Conservation (phyloP, 1,284 basidiomycete species). For the Ganoderma boninense region DNA sequence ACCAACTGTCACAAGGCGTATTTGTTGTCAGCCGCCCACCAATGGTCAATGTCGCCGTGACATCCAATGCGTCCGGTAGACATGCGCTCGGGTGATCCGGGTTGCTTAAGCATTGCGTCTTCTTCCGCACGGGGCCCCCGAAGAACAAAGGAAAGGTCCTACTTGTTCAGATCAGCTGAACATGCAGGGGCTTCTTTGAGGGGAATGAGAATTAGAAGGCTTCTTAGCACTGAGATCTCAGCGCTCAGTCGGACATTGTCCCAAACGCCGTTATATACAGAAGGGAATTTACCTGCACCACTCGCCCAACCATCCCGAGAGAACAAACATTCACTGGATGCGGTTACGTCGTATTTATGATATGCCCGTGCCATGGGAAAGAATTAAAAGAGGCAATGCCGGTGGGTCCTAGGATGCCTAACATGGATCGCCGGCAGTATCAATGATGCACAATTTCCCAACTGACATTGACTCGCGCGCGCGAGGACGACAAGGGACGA, state of each 20-base stretch:
- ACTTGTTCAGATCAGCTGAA: not conserved
- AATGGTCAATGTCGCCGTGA: not conserved
- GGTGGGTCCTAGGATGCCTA: not conserved
- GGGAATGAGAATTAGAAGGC: slow-evolving; percentile 12
- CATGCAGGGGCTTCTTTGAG: not conserved
- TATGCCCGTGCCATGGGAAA: not conserved
- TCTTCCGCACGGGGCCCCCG: not conserved
- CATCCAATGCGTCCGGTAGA: slow-evolving; percentile 1
- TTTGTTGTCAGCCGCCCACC: not conserved
- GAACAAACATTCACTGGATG: no score
- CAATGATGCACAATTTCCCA: not conserved
- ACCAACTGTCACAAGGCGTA: not conserved
- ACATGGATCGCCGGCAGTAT: not conserved
- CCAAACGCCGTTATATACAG: slow-evolving; percentile 25
- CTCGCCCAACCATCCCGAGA: not conserved
- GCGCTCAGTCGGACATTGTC: slow-evolving; percentile 19
- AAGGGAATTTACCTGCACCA: slow-evolving; percentile 5
- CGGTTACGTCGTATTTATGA: not conserved
- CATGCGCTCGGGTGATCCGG: slow-evolving; percentile 20
- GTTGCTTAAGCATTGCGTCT: slow-evolving; percentile 16
- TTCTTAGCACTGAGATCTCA: slow-evolving; percentile 8
- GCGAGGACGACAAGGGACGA: not conserved
- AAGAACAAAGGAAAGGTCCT: slow-evolving; percentile 20
- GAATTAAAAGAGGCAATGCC: not conserved
- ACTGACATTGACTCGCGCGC: not conserved